These are phyloP conservation scores for Cutaneotrichosporon cutaneum DNA, from an alignment of 1,284 basidiomycete genomes.

Conservation along the genomic window DNA sequence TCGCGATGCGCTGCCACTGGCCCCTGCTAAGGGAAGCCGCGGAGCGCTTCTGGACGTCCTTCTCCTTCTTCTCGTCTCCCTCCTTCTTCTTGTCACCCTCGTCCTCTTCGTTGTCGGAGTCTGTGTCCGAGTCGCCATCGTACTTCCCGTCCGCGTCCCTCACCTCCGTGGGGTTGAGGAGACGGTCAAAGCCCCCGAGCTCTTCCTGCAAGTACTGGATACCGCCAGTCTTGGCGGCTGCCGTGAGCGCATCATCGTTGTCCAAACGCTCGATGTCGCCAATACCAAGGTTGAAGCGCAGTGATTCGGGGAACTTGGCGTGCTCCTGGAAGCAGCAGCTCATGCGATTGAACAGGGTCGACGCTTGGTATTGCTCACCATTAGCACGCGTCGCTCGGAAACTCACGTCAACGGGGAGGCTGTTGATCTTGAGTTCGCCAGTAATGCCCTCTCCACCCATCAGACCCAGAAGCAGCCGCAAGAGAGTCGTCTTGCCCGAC, in stretches of 20 bases:
- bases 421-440: conserved; percentile 67
- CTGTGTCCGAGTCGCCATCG: conserved; percentile 61
- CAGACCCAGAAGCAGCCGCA: conserved; percentile 71
- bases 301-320: conserved; percentile 68
- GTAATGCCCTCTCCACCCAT: conserved; percentile 51
- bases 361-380: not conserved
- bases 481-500: conserved; percentile 36
- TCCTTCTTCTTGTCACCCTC: not conserved
- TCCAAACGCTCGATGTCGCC: conserved; percentile 58
- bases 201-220: conserved; percentile 54
- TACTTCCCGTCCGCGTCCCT: conserved; percentile 57
- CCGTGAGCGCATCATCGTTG: conserved; percentile 57
- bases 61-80: not conserved
- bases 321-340: conserved; percentile 80
- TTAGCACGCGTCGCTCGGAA: not conserved
- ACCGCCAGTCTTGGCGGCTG: conserved; percentile 65
- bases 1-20: conserved; percentile 80
- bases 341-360: conserved; percentile 66
- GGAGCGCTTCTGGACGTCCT: not conserved
- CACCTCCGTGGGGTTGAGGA: conserved; percentile 7
- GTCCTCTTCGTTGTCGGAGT: conserved; percentile 3
- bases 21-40: conserved; percentile 39
- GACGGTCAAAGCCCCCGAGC: conserved; percentile 19
- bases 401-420: conserved; percentile 59
- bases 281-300: conserved; percentile 75